These are phyloP conservation scores for Circinella minor DNA, from an alignment of 371 early-diverging fungal species.

Conservation along the genomic window DNA sequence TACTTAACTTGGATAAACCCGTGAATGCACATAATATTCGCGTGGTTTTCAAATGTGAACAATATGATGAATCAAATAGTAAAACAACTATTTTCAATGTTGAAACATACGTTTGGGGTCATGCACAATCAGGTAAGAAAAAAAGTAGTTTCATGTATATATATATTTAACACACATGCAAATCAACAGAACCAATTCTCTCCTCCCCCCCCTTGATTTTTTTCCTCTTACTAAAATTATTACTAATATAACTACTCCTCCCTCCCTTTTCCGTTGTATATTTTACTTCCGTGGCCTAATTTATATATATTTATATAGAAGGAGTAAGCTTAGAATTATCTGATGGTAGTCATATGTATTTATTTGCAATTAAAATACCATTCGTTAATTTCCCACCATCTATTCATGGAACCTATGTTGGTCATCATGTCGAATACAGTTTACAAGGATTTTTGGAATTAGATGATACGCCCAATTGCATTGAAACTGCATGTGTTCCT, in stretches of 20 bases:
- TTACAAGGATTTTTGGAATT: conserved; percentile 41
- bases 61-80: conserved; percentile 10
- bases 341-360: conserved; percentile 40
- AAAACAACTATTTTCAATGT: conserved; percentile 18
- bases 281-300: neutral
- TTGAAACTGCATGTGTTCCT: conserved; percentile 24
- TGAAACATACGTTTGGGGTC: conserved; percentile 22
- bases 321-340: conserved; percentile 19
- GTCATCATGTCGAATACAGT: conserved; percentile 42
- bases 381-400: conserved; percentile 49
- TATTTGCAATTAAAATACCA: conserved; percentile 52
- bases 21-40: conserved; percentile 32
- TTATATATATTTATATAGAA: neutral
- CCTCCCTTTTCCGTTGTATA: neutral
- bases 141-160: neutral
- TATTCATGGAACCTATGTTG: conserved; percentile 34
- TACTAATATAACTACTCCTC: neutral
- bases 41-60: conserved; percentile 44
- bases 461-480: conserved; percentile 14
- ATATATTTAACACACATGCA: too few relatives aligned
- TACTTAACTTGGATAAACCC: conserved; percentile 37
- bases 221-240: too few relatives aligned
- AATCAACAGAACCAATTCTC: neutral
- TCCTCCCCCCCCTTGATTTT: neutral
- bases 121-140: conserved; percentile 15